Evolutionary conservation across 2,329 filamentous ascomycete species (phyloP), one percentile per base, ranked within the genome.

Genomic region (Colletotrichum salicis): DNA sequence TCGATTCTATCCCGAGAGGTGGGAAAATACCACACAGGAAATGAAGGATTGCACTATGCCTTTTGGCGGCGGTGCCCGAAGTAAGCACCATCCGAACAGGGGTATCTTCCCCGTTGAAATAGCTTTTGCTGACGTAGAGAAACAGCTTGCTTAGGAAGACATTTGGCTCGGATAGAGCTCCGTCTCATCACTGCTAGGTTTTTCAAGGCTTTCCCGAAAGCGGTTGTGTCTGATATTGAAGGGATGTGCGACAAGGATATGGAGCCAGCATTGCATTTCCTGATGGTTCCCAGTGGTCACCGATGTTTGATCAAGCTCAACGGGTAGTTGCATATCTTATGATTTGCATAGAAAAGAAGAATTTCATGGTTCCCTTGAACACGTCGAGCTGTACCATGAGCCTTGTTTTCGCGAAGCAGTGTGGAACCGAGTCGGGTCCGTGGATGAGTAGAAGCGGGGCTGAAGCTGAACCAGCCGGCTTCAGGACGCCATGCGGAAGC

Each of bases 151-250:
- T 80, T 91, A 19, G 89, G 89, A 1, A 80, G 88, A 31, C 88
- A 91, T 72, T 80, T 91, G 22, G 89, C 89, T 0, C 80, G 82
- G n/a, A 88, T 88, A 78, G 88, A 91, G 75, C 76, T 91, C 29
- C 82, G 88, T 7, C 83, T 89, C 31, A 86, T 83, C 0, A 81
- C 84, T 0, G 86, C 87, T 0, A 80, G 83, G 4, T 88, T 91
- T 77, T 89, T 90, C 77, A 80, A 82, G 1, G 79, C 84, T 51
- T 88, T 85, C 71, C 82, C 83, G 0, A 76, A 78, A 51, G 78
- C 81, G 0, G 77, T 58, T 11, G 69, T 80, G 1, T 71, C 68
- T 5, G 41, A 58, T 3, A 58, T 71, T 29, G 80, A 83, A 63
- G 80, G 79, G 6, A 84, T 82, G 77, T 76, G 67, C 1, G 79